Evolutionary conservation across 768 basidiomycete genomes (phyloP), one percentile per base, ranked within the genome.

Genomic region (Psilocybe azurescens): DNA sequence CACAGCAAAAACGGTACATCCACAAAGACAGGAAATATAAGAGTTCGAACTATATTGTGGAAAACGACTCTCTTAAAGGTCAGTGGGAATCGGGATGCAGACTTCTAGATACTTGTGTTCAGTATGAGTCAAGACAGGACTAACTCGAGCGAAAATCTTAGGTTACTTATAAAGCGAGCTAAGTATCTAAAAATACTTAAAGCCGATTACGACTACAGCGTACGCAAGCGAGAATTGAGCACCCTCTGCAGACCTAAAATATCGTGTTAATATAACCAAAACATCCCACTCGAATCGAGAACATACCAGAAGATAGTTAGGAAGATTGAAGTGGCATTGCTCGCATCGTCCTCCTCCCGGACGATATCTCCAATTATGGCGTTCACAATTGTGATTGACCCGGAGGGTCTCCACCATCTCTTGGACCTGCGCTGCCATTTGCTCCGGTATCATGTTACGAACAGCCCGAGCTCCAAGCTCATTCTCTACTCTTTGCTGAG

Each of bases 381-480:
- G 74, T 10, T 61, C 66, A 59, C 89, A 90, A 2, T 86, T 79
- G 67, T 90, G 89, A 60, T 85, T 80, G 5, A 75, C 72, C 8
- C 85, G 72, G 44, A 90, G 73, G 3, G 75, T 66, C 29, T 72
- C 69, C 2, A 72, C 73, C 59, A 74, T 73, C 46, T 74, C 69
- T 29, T 65, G 70, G 3, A 81, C 76, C 8, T 70, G 73, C 56
- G 69, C 67, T 53, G 63, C 70, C 39, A 73, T 77, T 24, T 69
- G 64, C 0, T 47, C 67, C 4, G 77, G 82, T 10, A 74, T 73
- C 2, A 70, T 64, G 28, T 58, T 64, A 30, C 59, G 65, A 3
- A 65, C 68, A 13, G 67, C 69, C 2, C 69, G 71, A 20, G 56
- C 60, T 5, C 68, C 61, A 2, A 81, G 60, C 41, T 79, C 76